Base-by-base conservation (phyloP, 2,329 filamentous ascomycete genomes). In the Escovopsis sp. region DNA sequence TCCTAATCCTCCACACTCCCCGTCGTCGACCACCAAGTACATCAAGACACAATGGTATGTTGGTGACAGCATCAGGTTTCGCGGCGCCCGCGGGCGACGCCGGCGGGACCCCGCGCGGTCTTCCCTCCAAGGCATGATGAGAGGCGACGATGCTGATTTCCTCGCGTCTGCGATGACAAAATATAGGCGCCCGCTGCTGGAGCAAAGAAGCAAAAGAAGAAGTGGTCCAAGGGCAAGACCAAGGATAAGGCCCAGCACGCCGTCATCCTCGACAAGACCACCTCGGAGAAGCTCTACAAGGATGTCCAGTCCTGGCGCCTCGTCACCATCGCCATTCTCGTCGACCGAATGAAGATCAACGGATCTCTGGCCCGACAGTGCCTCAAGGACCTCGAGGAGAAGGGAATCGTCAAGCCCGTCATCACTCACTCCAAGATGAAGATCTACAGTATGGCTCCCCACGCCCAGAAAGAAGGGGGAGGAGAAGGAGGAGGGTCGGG, bases 161-260 rank as follows among this genome's bases (percentile, higher is more conserved):
- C n/a, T 4, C 34, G 34, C 33, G 33, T 36, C n/a, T 48, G 43
- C 43, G 44, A 34, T 39, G 40, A 40, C 42, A 46, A 26, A 48
- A 38, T 38, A 44, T 49, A 65, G 65, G 63, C 63, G 58, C 61
- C 64, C 54, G 63, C 64, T 58, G 61, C 63, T 57, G 64, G 63
- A 63, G 64, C 59, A 58, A 67, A 66, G 63, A 68, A 68, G 62
- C 64, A 68, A 60, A 69, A 68, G 65, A 68, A 68, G 64, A 67
- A 69, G 65, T 68, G 65, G 65, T 67, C 64, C 48, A 67, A 67
- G 60, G 60, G 63, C 56, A 75, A 68, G 87, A 91, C 98, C 77
- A 98, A 98, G 91, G 91, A 98, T 81, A 98, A 98, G 88, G 89
- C 91, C 72, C 84, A 96, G 70, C 91, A 98, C 80, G 85, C 85